Base-by-base conservation (phyloP, 2,329 filamentous ascomycete genomes). In the Aschersonia sp. region DNA sequence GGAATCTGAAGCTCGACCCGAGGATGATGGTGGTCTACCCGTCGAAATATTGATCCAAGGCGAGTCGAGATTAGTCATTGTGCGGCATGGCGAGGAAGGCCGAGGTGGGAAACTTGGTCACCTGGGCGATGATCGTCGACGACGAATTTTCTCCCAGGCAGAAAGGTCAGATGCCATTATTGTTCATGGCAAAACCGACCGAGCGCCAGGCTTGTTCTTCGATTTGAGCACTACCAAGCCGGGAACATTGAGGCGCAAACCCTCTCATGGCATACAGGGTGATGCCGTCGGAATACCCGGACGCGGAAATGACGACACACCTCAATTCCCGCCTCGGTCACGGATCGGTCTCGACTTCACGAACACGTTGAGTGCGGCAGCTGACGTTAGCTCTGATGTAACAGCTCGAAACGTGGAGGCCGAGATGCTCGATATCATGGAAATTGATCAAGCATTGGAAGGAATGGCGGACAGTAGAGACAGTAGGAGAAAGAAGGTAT, bases 341-440 rank as follows among this genome's bases (percentile, higher is more conserved):
- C 57, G 60, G 4, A 58, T 62, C 6, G 70, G 70, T 12, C 67
- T 78, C 32, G 65, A 70, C 20, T 80, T 80, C 52, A 67, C 68
- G 40, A 68, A 71, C 43, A 73, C 67, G 20, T 58, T 80, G 32
- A 68, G 65, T 45, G 70, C 66, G 2, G 77, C 77, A 2, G 77
- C 77, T 3, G 75, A 80, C 49, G 61, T 65, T 5, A 65, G 65
- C 29, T 68, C 72, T 35, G 71, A 75, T 46, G 65, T 71, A n/a
- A 69, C 65, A 29, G 64, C 66, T 30, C 65, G 77, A 32, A 70
- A 80, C 48, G 67, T 79, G 9, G 77, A 80, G 56, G 68, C 70
- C 31, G 77, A 80, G 60, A 74, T 80, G 68, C 66, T 83, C 54
- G 78, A 81, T 57, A 78, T 83, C 43, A 75, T 80, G 70, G 77